Evolutionary conservation across 2,329 filamentous ascomycete genomes (phyloP), one percentile per base, ranked within the genome.

Genomic region (Aspergillus alliaceus): DNA sequence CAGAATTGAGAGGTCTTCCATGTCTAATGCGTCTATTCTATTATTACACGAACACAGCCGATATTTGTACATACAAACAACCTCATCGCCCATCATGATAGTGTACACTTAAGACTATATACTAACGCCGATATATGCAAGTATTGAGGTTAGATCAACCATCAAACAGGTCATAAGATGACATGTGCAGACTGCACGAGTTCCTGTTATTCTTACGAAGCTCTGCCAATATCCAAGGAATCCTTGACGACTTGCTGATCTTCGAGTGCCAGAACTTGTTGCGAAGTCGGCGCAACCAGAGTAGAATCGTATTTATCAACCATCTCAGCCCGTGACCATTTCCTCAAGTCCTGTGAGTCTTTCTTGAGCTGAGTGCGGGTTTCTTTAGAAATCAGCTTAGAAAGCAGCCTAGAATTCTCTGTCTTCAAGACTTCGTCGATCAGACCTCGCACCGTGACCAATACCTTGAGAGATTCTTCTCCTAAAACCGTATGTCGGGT

Each of bases 351-450:
- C 9, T 60, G 57, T n/a, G 69, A 66, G 15, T 71, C 65, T 7
- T 62, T 39, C 31, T 64, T n/a, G 15, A 73, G 56, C 6, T 54
- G 32, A 31, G 66, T 54, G 20, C 64, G 64, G 35, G 66, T 64
- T 1, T 59, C 55, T 37, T 72, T 69, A 6, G 69, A 54, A 8
- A 73, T 52, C 1, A 60, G 60, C 22, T 72, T 69, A 6, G 69
- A 54, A 8, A 73, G 53, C 1, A 60, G 60, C 22, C 57, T 27
- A 27, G 62, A 56, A 24, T 64, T 65, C 12, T 63, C 64, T 27
- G 63, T 51, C 22, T 69, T 67, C 39, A 74, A 61, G 4, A 73
- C 61, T 18, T 71, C 69, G n/a, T 76, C 73, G n/a, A 74, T 59
- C 52, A 79, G 53, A 37, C 68, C 65, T 37, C 70, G 66, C 22